A percentile compares a stretch with the other conserved stretches of the same genome.
Conservation (phyloP, 495 filamentous ascomycete genomes). For the Tricharina praecox region DNA sequence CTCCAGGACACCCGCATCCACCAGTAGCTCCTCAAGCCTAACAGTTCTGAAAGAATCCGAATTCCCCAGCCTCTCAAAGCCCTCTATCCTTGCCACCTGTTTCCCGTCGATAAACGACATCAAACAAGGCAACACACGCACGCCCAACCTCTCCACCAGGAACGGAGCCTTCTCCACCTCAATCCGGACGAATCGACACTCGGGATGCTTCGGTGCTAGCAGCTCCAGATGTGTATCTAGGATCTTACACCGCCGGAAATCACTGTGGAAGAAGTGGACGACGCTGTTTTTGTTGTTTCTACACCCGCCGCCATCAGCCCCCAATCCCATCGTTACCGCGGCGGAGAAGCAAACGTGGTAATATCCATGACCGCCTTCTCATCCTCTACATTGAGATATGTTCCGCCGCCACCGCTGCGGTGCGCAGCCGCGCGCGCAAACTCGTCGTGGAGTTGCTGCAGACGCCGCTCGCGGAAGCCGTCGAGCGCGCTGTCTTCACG, state of each 20-base stretch:
- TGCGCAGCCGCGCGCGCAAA: slow-evolving; percentile 8
- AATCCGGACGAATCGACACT: slow-evolving; percentile 50
- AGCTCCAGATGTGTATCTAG: slow-evolving; percentile 24
- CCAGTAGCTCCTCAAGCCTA: slow-evolving; percentile 46
- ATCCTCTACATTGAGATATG: slow-evolving; percentile 42
- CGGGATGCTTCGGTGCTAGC: slow-evolving; percentile 47
- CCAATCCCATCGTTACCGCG: neutral
- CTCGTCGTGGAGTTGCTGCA: slow-evolving; percentile 55
- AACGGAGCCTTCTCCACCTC: slow-evolving; percentile 61
- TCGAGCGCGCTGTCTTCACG: slow-evolving; percentile 40
- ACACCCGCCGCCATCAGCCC: neutral
- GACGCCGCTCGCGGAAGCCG: slow-evolving; percentile 49
- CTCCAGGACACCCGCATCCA: slow-evolving; percentile 42
- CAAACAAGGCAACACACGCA: slow-evolving; percentile 58
- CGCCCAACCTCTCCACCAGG: slow-evolving; percentile 49
- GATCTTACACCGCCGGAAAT: slow-evolving; percentile 53
- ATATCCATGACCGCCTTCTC: slow-evolving; percentile 54
- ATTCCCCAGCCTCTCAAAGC: slow-evolving; percentile 55
- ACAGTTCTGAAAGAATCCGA: slow-evolving; percentile 45
- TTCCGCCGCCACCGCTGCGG: slow-evolving; percentile 9
- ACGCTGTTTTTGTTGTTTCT: slow-evolving; percentile 32
- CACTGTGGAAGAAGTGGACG: slow-evolving; percentile 60
- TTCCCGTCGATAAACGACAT: slow-evolving; percentile 56
- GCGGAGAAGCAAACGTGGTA: slow-evolving; percentile 34
- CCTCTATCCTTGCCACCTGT: slow-evolving; percentile 48